Conservation (phyloP, 768 basidiomycete species). For the Lentinula raphanica region DNA sequence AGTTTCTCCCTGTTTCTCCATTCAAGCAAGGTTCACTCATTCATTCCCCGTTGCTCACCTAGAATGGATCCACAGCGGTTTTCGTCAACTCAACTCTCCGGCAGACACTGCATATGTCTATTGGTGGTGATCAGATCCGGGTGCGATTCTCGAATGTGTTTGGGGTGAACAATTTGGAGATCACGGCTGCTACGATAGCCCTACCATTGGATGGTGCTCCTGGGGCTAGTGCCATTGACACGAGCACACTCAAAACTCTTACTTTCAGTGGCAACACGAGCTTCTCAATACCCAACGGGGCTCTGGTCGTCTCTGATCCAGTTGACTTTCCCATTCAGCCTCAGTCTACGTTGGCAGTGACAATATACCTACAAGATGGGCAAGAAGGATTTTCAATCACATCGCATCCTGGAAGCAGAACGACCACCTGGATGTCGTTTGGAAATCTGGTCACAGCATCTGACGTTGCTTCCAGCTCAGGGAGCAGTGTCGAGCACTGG, state of each 20-base stretch:
- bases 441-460: conserved; percentile 1
- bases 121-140: conserved; percentile 34
- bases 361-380: conserved; percentile 34
- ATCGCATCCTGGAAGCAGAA: conserved; percentile 44
- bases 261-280: conserved; percentile 41
- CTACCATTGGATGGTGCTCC: conserved; percentile 31
- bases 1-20: not conserved
- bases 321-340: conserved; percentile 33
- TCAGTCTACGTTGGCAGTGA: conserved; percentile 35
- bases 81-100: conserved; percentile 44
- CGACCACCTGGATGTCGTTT: conserved; percentile 25
- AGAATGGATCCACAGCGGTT: conserved; percentile 24
- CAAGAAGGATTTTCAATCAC: conserved; percentile 37
- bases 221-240: conserved; percentile 31
- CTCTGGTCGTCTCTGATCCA: conserved; percentile 40
- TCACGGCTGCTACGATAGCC: conserved; percentile 40
- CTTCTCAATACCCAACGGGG: conserved; percentile 38
- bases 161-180: conserved; percentile 34
- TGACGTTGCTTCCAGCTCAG: conserved; percentile 27
- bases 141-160: conserved; percentile 46
- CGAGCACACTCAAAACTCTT: conserved; percentile 28
- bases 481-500: conserved; percentile 6
- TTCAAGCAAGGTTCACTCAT: not conserved
- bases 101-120: conserved; percentile 41
- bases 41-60: not conserved